A percentile compares a stretch with the other conserved stretches of the same genome.
Conservation (phyloP, 305 asterid species). For the Ajuga reptans region DNA sequence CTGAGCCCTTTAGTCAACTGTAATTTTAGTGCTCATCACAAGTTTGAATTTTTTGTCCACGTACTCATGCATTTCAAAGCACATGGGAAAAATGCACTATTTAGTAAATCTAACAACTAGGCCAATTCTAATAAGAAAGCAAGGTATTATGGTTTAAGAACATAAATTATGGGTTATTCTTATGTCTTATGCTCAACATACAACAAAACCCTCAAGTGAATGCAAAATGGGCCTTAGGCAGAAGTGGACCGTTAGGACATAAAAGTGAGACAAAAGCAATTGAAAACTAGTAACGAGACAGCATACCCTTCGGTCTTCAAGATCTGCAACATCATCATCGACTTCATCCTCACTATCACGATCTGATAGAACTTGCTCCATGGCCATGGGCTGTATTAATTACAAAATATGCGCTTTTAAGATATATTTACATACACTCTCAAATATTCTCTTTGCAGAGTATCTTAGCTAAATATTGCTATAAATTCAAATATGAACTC, state of each 20-base stretch:
- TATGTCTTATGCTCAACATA: constrained; percentile 9
- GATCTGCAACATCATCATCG: constrained; percentile 98
- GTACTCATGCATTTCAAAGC: background rate
- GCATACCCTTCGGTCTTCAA: constrained; percentile 95
- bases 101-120: background rate
- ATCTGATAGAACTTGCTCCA: constrained; percentile 91
- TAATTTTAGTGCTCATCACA: background rate
- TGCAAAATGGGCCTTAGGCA: constrained; percentile 16
- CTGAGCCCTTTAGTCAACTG: background rate
- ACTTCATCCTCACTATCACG: constrained; percentile 99
- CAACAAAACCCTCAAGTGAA: constrained; percentile 18
- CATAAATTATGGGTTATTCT: background rate
- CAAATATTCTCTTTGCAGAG: background rate
- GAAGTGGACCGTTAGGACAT: constrained; percentile 5
- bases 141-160: background rate
- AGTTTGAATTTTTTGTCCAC: background rate
- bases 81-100: background rate
- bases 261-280: background rate
- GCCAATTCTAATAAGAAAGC: background rate
- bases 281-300: constrained; percentile 16
- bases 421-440: constrained; percentile 19
- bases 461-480: background rate
- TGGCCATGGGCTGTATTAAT: constrained; percentile 77
- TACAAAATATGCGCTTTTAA: constrained; percentile 18
- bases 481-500: background rate